Conservation (phyloP, 73 alveolate genomes). For the Blepharisma japonicum region DNA sequence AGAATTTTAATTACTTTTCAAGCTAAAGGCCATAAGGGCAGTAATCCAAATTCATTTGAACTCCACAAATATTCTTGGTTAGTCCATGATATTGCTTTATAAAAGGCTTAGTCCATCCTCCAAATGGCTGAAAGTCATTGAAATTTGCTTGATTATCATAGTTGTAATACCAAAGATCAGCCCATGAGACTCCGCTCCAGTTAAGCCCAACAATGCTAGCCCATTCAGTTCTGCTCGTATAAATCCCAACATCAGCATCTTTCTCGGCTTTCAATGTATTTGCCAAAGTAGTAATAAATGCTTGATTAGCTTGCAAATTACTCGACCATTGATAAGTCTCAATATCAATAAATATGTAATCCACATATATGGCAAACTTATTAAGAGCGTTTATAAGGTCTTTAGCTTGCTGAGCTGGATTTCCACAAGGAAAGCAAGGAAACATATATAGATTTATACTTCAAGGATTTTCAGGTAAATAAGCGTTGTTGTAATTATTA, state of each 20-base stretch:
- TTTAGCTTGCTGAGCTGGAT: constrained; percentile 40
- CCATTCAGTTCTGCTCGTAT: constrained; percentile 60
- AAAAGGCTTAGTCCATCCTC: constrained; percentile 70
- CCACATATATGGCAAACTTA: constrained; percentile 39
- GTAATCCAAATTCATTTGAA: constrained; percentile 62
- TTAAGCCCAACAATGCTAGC: constrained; percentile 62
- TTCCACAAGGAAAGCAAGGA: constrained; percentile 39
- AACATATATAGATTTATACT: too few species aligned
- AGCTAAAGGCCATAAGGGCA: too few species aligned
- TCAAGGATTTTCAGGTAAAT: too few species aligned
- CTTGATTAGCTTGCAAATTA: constrained; percentile 51
- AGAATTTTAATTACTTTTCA: too few species aligned
- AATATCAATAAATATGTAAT: constrained; percentile 71
- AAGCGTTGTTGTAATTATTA: too few species aligned
- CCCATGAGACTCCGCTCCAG: constrained; percentile 42
- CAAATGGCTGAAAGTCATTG: constrained; percentile 61
- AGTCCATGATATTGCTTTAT: constrained; percentile 72
- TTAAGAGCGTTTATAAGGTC: constrained; percentile 39
- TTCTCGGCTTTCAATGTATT: constrained; percentile 49
- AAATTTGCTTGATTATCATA: constrained; percentile 65
- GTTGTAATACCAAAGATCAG: constrained; percentile 82
- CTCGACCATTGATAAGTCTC: constrained; percentile 72
- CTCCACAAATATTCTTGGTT: constrained; percentile 60
- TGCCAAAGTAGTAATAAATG: constrained; percentile 46
- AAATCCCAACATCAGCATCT: constrained; percentile 65